Conservation (phyloP, 2,329 filamentous ascomycete species). For the Bipolaris gigantea region DNA sequence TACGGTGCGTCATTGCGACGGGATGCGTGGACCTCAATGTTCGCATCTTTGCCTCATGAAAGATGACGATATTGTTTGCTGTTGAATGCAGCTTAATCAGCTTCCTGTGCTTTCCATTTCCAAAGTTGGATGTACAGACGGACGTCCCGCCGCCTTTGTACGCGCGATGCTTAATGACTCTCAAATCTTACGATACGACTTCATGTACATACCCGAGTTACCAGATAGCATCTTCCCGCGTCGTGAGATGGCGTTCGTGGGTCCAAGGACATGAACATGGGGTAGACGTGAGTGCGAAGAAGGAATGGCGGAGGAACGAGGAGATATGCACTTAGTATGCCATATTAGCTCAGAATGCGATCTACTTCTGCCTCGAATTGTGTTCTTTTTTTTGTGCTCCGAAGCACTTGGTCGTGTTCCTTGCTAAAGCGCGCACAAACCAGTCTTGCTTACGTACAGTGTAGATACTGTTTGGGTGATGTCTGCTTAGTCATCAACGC, state of each 20-base stretch:
- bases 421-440: neutral
- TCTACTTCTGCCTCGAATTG: neutral
- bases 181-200: constrained; percentile 22
- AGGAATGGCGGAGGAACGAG: constrained; percentile 1
- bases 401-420: neutral
- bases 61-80: neutral
- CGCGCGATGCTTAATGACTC: constrained; percentile 4
- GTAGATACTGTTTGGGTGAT: neutral
- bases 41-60: constrained; percentile 69
- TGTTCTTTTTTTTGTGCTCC: neutral
- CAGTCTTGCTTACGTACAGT: neutral
- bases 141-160: neutral
- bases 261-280: constrained; percentile 7
- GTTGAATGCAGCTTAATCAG: constrained; percentile 4
- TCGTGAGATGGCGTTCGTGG: constrained; percentile 6
- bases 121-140: constrained; percentile 12
- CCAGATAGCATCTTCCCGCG: constrained; percentile 10
- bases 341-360: constrained; percentile 2
- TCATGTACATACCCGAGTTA: constrained; percentile 30
- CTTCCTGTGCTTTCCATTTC: constrained; percentile 9
- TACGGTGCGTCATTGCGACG: constrained; percentile 83
- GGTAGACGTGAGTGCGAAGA: constrained; percentile 8
- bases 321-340: constrained; percentile 4
- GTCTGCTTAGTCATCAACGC: constrained; percentile 13
- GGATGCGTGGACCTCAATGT: constrained; percentile 82